These are phyloP conservation scores for Knoxdaviesia proteae DNA, from an alignment of 2,329 filamentous ascomycete species.

Conservation along the genomic window DNA sequence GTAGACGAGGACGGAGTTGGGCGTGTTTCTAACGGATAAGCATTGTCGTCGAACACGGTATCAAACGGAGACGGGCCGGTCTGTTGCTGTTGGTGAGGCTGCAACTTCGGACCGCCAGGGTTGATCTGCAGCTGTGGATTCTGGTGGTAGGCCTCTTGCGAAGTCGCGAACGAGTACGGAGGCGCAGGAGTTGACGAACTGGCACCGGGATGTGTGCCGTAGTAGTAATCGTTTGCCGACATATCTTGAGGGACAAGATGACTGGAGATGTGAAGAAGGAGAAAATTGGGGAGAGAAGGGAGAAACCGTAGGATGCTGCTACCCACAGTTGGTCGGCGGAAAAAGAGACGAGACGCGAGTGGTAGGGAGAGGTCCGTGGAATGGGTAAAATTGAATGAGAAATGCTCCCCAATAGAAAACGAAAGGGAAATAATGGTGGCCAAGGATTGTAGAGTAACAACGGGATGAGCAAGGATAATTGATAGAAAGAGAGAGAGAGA, in stretches of 20 bases:
- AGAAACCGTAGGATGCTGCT: neutral
- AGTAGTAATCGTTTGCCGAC: conserved; percentile 6
- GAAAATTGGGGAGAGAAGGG: neutral
- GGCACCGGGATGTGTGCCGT: conserved; percentile 1
- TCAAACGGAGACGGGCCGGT: conserved; percentile 34
- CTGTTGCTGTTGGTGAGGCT: conserved; percentile 12
- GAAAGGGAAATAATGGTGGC: neutral
- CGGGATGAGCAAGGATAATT: neutral
- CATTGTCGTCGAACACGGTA: conserved; percentile 46
- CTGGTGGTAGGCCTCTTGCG: conserved; percentile 1
- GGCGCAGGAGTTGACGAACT: conserved; percentile 2
- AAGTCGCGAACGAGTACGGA: conserved; percentile 1
- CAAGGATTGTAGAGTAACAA: neutral
- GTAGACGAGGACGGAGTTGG: neutral
- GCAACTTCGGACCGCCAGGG: conserved; percentile 12
- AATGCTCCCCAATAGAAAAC: neutral
- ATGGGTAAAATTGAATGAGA: too few species aligned
- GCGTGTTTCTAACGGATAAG: conserved; percentile 30
- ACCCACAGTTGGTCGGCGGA: neutral
- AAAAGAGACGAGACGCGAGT: neutral
- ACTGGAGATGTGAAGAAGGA: neutral
- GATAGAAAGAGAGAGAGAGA: neutral
- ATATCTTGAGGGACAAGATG: neutral
- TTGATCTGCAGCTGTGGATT: conserved; percentile 3
- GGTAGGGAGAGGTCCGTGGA: too few species aligned